Percentiles rank a stretch among this genome's conserved stretches.
phyloP scores from a whole-genome alignment of 2,329 filamentous ascomycete species.

The Phialophora verrucosa region DNA sequence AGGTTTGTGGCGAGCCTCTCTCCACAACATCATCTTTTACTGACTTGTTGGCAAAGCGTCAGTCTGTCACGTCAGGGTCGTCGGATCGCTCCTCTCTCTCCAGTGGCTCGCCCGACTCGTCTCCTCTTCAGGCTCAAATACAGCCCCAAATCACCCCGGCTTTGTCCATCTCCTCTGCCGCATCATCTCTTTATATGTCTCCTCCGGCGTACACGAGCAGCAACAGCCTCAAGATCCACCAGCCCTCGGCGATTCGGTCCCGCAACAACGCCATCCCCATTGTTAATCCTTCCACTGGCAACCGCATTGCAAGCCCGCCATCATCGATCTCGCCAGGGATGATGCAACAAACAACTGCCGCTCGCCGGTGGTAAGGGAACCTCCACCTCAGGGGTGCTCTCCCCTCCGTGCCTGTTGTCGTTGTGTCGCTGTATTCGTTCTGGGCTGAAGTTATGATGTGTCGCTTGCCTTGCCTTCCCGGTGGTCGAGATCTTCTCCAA shows the following conservation, averaged over 20 bases:
- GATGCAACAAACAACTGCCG: conserved; percentile 61
- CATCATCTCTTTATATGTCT: conserved; percentile 60
- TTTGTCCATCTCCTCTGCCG: conserved; percentile 70
- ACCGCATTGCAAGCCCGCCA: conserved; percentile 85
- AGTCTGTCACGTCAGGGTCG: conserved; percentile 87
- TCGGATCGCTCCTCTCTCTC: conserved; percentile 93
- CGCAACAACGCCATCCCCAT: conserved; percentile 92
- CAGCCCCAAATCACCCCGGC: conserved; percentile 74
- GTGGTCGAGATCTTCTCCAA: conserved; percentile 27
- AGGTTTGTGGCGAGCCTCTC: conserved; percentile 64
- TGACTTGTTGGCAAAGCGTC: conserved; percentile 64
- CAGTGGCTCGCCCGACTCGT: conserved; percentile 90
- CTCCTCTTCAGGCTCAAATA: conserved; percentile 83
- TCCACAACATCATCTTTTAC: conserved; percentile 34
- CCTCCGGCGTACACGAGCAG: conserved; percentile 65
- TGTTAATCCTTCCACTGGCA: conserved; percentile 91
- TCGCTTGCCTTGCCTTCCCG: conserved; percentile 33
- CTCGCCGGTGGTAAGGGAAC: conserved; percentile 44
- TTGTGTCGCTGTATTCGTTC: conserved; percentile 37
- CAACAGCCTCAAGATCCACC: conserved; percentile 83
- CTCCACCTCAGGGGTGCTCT: conserved; percentile 31
- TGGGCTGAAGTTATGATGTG: conserved; percentile 39
- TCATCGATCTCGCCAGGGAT: conserved; percentile 70
- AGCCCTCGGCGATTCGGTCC: conserved; percentile 80
- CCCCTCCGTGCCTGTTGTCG: conserved; percentile 32